Percentiles rank a stretch among this genome's conserved stretches.
These are phyloP conservation scores for Fusarium ramigenum DNA, from an alignment of 2,329 filamentous ascomycete species.

Conservation along the genomic window DNA sequence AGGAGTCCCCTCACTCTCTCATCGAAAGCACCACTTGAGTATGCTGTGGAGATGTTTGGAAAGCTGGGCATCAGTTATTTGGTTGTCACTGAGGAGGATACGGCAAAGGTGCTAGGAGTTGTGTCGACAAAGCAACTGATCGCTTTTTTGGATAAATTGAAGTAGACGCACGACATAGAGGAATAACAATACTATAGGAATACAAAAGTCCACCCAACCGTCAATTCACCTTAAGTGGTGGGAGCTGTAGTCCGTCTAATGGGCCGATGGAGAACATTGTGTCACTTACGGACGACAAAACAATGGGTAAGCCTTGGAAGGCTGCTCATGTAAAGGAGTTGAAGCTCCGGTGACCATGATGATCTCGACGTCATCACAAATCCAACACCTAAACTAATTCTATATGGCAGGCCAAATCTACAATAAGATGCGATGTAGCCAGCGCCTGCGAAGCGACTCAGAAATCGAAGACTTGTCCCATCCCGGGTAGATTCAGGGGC, in stretches of 20 bases:
- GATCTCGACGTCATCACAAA: slow-evolving; percentile 49
- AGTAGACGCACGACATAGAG: neutral
- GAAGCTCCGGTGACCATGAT: slow-evolving; percentile 53
- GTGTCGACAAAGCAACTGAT: slow-evolving; percentile 3
- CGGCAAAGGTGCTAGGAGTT: slow-evolving; percentile 5
- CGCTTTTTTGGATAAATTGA: neutral
- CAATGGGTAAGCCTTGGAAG: too few relatives aligned
- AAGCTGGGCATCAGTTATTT: slow-evolving; percentile 6
- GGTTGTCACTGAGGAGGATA: slow-evolving; percentile 4
- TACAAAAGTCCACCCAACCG: too few relatives aligned
- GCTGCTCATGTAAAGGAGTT: slow-evolving; percentile 46
- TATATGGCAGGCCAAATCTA: too few relatives aligned
- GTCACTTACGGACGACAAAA: too few relatives aligned
- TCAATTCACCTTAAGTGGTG: too few relatives aligned
- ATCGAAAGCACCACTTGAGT: slow-evolving; percentile 11
- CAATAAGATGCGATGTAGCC: too few relatives aligned
- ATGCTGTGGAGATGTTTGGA: slow-evolving; percentile 16
- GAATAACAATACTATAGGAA: too few relatives aligned
- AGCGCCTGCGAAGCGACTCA: too few relatives aligned
- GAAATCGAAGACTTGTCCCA: neutral
- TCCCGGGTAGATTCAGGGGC: neutral
- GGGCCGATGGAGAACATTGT: too few relatives aligned
- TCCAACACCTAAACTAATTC: slow-evolving; percentile 56
- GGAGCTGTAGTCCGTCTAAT: too few relatives aligned
- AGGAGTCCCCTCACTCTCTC: neutral